Percentiles rank a stretch among this genome's conserved stretches.
These are phyloP conservation scores for Melanomma pulvis-pyrius DNA, from an alignment of 495 filamentous ascomycete species.

Conservation along the genomic window DNA sequence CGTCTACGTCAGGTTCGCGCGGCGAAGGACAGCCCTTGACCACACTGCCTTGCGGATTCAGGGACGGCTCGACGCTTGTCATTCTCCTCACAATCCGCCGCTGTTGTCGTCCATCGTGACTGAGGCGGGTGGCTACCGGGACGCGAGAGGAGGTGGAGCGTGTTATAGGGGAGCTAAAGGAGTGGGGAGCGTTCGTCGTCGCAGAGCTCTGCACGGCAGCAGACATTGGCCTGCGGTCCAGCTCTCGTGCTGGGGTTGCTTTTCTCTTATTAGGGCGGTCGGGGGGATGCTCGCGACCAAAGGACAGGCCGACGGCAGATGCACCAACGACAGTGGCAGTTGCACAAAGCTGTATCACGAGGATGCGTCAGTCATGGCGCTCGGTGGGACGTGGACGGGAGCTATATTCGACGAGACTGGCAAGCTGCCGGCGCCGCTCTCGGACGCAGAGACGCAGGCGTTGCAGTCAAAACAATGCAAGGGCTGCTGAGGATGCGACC, in stretches of 20 bases:
- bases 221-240: slow-evolving; percentile 29
- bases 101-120: slow-evolving; percentile 33
- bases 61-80: slow-evolving; percentile 25
- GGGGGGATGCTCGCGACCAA: slow-evolving; percentile 56
- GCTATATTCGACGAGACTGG: slow-evolving; percentile 18
- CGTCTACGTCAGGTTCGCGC: slow-evolving; percentile 35
- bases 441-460: slow-evolving; percentile 22
- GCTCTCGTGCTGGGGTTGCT: slow-evolving; percentile 28
- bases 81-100: slow-evolving; percentile 32
- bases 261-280: slow-evolving; percentile 36
- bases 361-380: slow-evolving; percentile 33
- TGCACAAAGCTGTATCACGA: slow-evolving; percentile 64
- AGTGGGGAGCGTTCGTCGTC: slow-evolving; percentile 22
- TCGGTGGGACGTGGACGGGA: slow-evolving; percentile 24
- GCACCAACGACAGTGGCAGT: slow-evolving; percentile 71
- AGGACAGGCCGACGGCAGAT: slow-evolving; percentile 65
- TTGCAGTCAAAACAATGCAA: slow-evolving; percentile 31
- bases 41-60: not conserved
- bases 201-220: slow-evolving; percentile 16
- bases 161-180: slow-evolving; percentile 25
- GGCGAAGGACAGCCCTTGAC: slow-evolving; percentile 15
- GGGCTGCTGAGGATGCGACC: slow-evolving; percentile 3
- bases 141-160: slow-evolving; percentile 18
- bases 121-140: slow-evolving; percentile 24
- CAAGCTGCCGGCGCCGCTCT: slow-evolving; percentile 18